Conservation (phyloP, 1,284 basidiomycete genomes). For the Cryptococcus deneoformans region DNA sequence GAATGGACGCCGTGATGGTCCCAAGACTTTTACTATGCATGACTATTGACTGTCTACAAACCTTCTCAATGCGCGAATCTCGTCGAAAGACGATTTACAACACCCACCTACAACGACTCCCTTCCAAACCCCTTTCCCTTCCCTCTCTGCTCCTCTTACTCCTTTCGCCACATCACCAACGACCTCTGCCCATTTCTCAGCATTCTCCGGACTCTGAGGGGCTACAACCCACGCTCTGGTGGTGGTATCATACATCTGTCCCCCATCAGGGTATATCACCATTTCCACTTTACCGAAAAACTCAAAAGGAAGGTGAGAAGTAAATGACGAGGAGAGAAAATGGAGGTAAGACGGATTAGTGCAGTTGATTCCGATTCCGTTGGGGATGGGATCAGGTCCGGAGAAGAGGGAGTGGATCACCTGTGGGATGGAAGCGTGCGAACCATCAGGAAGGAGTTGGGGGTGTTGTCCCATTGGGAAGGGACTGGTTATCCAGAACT, state of each 20-base stretch:
- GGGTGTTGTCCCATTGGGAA: constrained; percentile 59
- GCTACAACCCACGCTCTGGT: constrained; percentile 54
- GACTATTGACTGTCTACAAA: constrained; percentile 4
- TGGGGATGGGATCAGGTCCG: constrained; percentile 38
- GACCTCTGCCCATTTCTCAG: constrained; percentile 53
- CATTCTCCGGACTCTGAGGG: constrained; percentile 2
- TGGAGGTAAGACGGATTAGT: constrained; percentile 50
- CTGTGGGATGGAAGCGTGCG: constrained; percentile 39
- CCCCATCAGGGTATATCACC: constrained; percentile 71
- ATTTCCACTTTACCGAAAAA: constrained; percentile 53
- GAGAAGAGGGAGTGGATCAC: constrained; percentile 47
- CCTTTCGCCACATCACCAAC: constrained; percentile 45
- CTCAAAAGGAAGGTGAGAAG: constrained; percentile 1
- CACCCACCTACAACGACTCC: constrained; percentile 68
- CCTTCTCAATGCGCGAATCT: constrained; percentile 51
- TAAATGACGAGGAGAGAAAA: background rate
- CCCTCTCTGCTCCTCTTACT: constrained; percentile 8
- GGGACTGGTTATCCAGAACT: constrained; percentile 75
- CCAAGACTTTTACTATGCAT: background rate
- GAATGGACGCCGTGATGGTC: background rate
- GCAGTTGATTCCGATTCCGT: constrained; percentile 70
- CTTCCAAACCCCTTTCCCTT: constrained; percentile 50
- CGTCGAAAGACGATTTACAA: constrained; percentile 61
- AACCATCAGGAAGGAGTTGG: constrained; percentile 44
- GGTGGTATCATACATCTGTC: constrained; percentile 57